Conservation (phyloP, 1,284 basidiomycete genomes). For the Ustilago nuda region DNA sequence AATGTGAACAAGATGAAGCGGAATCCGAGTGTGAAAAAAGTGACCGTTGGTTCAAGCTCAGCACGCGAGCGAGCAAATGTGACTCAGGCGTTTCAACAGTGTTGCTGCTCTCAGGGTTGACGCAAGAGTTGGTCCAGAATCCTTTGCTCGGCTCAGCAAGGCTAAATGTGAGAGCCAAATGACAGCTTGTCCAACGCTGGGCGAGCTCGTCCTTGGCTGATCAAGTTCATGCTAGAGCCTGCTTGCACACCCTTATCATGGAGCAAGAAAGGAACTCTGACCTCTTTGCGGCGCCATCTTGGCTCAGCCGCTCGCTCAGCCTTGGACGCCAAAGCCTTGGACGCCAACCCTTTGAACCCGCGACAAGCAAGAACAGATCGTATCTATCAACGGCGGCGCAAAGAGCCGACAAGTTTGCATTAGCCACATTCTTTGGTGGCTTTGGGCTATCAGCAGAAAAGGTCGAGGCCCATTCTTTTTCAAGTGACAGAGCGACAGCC, state of each 20-base stretch:
- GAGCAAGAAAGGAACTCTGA: background rate
- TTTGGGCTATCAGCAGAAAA: background rate
- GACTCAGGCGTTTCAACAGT: background rate
- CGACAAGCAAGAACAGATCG: background rate
- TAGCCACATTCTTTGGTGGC: constrained; percentile 1
- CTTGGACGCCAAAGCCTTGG: background rate
- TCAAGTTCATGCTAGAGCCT: no score
- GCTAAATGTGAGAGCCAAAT: background rate
- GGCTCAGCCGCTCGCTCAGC: background rate
- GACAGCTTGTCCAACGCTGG: background rate
- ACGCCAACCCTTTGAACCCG: background rate
- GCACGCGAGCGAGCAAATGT: background rate
- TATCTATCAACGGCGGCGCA: background rate
- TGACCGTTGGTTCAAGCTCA: constrained; percentile 4
- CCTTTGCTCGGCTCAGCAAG: background rate
- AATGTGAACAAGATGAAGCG: background rate
- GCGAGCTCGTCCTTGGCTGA: background rate
- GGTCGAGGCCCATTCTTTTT: background rate
- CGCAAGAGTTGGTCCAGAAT: constrained; percentile 12
- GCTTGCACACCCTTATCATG: no score
- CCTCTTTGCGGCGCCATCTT: background rate
- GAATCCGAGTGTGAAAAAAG: background rate
- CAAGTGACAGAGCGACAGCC: background rate
- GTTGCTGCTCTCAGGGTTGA: background rate
- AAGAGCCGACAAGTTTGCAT: background rate